Evolutionary conservation across 805 yeast genomes (phyloP).

Genomic region (Cyberlindnera misumaiensis): DNA sequence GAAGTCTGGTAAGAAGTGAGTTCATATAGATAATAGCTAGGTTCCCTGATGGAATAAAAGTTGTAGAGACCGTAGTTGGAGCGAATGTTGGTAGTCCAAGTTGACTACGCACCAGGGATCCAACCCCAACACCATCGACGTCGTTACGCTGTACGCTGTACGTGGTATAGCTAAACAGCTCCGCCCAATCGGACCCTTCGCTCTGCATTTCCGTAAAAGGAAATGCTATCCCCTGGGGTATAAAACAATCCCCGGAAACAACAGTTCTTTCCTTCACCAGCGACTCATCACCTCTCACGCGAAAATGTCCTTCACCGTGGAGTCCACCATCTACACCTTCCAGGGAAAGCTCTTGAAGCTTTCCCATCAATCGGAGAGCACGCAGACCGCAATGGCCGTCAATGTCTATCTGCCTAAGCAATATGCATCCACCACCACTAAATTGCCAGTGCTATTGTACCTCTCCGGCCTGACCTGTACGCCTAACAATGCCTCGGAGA

Average conservation of each 20-base stretch:
- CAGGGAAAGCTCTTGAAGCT: conserved; percentile 76
- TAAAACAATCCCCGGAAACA: background rate
- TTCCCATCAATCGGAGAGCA: conserved; percentile 59
- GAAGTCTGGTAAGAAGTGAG: conserved; percentile 64
- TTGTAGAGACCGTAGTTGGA: no score
- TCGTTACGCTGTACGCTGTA: no score
- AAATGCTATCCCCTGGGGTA: background rate
- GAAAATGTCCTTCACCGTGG: conserved; percentile 19
- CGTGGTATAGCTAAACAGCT: no score
- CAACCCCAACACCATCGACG: no score
- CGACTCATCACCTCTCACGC: background rate
- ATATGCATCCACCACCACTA: conserved; percentile 25
- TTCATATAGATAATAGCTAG: background rate
- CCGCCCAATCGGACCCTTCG: no score
- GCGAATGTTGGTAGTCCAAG: no score
- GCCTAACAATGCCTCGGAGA: conserved; percentile 89
- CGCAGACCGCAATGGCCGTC: conserved; percentile 72
- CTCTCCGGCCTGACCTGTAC: conserved; percentile 90
- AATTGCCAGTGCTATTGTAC: conserved; percentile 69
- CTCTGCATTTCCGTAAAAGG: background rate
- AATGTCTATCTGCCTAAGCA: conserved; percentile 75
- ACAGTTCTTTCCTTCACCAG: background rate
- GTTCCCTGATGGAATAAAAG: no score
- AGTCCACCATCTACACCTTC: conserved; percentile 36
- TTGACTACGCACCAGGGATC: no score